Percentiles rank a stretch among this genome's conserved stretches.
These are phyloP conservation scores for Suillus subluteus DNA, from an alignment of 768 basidiomycete genomes.

Conservation along the genomic window DNA sequence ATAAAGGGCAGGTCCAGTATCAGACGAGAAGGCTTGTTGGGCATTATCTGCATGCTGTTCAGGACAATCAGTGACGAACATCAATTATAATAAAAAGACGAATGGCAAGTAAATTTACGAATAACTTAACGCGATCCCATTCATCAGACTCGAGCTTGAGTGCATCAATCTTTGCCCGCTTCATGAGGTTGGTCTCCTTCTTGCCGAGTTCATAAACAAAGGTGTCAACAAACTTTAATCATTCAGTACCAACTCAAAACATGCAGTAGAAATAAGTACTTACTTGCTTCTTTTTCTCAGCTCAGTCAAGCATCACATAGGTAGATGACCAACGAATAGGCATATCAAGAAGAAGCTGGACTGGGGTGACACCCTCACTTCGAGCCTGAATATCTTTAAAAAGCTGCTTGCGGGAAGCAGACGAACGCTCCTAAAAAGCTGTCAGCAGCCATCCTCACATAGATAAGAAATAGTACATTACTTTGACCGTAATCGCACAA, in stretches of 20 bases:
- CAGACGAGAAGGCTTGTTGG: constrained; percentile 37
- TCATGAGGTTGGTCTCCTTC: constrained; percentile 22
- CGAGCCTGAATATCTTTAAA: too few relatives aligned
- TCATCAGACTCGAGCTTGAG: constrained; percentile 20
- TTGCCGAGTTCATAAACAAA: constrained; percentile 29
- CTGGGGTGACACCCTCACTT: too few relatives aligned
- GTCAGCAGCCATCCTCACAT: too few relatives aligned
- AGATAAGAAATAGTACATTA: too few relatives aligned
- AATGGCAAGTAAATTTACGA: constrained; percentile 26
- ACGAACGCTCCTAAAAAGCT: too few relatives aligned
- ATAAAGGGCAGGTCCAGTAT: constrained; percentile 28
- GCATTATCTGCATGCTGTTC: constrained; percentile 32
- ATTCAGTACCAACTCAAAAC: constrained; percentile 7
- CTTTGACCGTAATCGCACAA: too few relatives aligned
- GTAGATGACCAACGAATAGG: too few relatives aligned
- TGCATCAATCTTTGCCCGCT: constrained; percentile 18
- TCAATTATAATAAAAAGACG: not conserved
- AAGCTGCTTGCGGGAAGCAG: too few relatives aligned
- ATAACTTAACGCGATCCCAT: constrained; percentile 25
- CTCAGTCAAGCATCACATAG: constrained; percentile 17
- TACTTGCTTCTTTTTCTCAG: constrained; percentile 22
- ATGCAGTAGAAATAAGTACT: constrained; percentile 7
- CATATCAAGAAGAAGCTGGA: too few relatives aligned
- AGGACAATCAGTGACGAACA: not conserved
- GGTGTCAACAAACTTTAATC: constrained; percentile 18